A percentile compares a stretch with the other conserved stretches of the same genome.
Conservation (phyloP, 495 filamentous ascomycete genomes). For the Podospora sp. region DNA sequence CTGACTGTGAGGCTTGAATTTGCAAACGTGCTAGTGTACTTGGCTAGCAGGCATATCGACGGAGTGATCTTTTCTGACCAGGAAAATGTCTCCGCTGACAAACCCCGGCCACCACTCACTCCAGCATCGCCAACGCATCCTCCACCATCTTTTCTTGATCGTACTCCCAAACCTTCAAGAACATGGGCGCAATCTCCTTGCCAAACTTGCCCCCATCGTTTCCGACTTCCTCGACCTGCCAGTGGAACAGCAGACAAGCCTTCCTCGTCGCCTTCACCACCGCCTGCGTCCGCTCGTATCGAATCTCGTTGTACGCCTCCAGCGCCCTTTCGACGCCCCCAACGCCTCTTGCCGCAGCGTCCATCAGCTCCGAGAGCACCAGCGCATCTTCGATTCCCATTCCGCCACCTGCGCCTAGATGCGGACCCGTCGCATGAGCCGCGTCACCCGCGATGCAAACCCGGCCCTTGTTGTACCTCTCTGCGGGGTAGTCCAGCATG, state of each 20-base stretch:
- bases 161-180: constrained; percentile 46
- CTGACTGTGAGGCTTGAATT: no score
- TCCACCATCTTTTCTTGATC: constrained; percentile 41
- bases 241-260: constrained; percentile 46
- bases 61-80: no score
- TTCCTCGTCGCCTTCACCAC: constrained; percentile 40
- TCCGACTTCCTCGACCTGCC: constrained; percentile 34
- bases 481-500: constrained; percentile 46
- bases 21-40: no score
- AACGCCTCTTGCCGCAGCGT: constrained; percentile 20
- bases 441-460: constrained; percentile 55
- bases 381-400: constrained; percentile 59
- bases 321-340: constrained; percentile 35
- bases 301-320: constrained; percentile 38
- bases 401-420: constrained; percentile 58
- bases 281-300: constrained; percentile 43
- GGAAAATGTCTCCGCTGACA: no score
- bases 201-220: constrained; percentile 38
- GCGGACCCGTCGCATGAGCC: constrained; percentile 45
- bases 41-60: no score
- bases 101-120: background rate
- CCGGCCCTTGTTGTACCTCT: constrained; percentile 40
- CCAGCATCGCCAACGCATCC: constrained; percentile 5
- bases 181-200: constrained; percentile 31
- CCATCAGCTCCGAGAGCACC: constrained; percentile 46